A percentile compares a stretch with the other conserved stretches of the same genome.
phyloP scores from a whole-genome alignment of 2,329 filamentous ascomycete species.

The Iodosphaeria phyllophila region DNA sequence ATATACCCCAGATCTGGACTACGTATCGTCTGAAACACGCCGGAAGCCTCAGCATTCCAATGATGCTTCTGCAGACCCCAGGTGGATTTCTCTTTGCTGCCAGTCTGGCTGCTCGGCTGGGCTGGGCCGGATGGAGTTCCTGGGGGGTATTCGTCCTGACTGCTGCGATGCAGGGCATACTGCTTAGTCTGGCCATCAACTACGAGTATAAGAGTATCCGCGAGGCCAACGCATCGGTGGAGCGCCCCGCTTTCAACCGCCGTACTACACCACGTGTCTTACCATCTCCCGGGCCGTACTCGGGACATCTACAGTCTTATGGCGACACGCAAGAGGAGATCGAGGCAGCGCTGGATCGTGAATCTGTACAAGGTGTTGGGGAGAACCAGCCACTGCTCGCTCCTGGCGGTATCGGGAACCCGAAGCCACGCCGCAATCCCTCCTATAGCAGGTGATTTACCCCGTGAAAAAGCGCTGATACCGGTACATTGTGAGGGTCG shows the following conservation, averaged over 20 bases:
- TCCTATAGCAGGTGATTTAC: too few relatives aligned
- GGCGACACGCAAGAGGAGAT: constrained; percentile 16
- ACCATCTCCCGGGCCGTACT: constrained; percentile 15
- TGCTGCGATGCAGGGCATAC: constrained; percentile 62
- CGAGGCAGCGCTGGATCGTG: constrained; percentile 14
- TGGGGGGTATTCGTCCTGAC: constrained; percentile 88
- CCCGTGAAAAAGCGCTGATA: too few relatives aligned
- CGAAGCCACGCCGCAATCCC: too few relatives aligned
- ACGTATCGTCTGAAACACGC: constrained; percentile 74
- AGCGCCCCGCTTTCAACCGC: constrained; percentile 12
- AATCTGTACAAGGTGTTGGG: constrained; percentile 14
- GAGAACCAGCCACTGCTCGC: constrained; percentile 16
- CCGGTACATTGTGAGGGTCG: too few relatives aligned
- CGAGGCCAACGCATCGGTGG: constrained; percentile 6
- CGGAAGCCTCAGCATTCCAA: constrained; percentile 81
- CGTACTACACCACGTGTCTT: constrained; percentile 15
- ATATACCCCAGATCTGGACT: constrained; percentile 86
- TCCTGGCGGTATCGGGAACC: constrained; percentile 14
- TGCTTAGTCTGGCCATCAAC: constrained; percentile 64
- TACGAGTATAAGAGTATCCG: constrained; percentile 34
- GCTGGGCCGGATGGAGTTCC: constrained; percentile 75
- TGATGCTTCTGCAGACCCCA: constrained; percentile 97
- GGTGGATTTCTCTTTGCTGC: constrained; percentile 79
- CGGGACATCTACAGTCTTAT: constrained; percentile 15
- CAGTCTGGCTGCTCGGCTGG: constrained; percentile 65